Conservation (phyloP, 345 rosid species). For the Arabidopsis thaliana region DNA sequence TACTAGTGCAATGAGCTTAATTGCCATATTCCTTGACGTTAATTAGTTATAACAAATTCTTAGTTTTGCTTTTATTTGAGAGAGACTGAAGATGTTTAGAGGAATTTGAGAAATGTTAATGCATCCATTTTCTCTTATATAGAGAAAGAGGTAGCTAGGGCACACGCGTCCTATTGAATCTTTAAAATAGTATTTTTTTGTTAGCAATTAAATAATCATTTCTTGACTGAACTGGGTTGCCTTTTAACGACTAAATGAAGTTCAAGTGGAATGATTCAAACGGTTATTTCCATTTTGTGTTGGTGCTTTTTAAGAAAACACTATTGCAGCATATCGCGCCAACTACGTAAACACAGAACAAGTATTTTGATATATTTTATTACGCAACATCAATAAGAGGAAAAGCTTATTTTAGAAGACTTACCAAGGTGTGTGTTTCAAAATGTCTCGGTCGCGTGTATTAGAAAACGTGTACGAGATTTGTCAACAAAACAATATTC, state of each 20-base stretch:
- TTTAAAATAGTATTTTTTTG: too few relatives aligned
- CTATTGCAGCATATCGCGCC: background rate
- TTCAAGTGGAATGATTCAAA: background rate
- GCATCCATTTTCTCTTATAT: background rate
- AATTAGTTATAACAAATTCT: background rate
- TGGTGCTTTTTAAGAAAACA: background rate
- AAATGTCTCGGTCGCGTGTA: background rate
- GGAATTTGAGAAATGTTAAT: background rate
- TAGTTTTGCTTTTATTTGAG: background rate
- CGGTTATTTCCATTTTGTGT: background rate
- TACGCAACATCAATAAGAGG: background rate
- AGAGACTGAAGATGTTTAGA: background rate
- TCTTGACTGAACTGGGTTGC: background rate
- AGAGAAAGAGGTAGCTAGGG: background rate
- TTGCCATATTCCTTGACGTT: background rate
- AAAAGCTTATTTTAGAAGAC: background rate
- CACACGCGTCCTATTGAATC: background rate
- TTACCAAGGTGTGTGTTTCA: background rate
- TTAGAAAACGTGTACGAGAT: background rate
- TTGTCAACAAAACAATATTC: background rate
- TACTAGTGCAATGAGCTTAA: slow-evolving; percentile 22
- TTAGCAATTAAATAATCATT: too few relatives aligned
- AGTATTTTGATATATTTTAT: background rate
- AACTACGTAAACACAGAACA: background rate
- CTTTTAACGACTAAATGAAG: background rate